Evolutionary conservation across 176 grass and related monocot genomes (phyloP).

Genomic region (Cymbopogon citratus): DNA sequence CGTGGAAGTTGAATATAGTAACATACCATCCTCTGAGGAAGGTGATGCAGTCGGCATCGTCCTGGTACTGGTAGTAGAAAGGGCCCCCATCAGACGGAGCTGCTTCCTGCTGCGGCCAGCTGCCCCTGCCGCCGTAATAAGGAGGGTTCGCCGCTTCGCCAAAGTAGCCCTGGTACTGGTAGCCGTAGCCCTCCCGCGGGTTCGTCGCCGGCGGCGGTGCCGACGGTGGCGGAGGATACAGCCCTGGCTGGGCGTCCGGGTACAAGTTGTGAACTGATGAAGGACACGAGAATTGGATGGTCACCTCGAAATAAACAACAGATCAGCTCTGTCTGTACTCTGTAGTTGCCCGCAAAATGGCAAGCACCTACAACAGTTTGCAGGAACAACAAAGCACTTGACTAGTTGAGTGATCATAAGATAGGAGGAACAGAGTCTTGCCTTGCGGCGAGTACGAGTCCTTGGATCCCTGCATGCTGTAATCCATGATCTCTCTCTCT

Average conservation of each 20-base stretch:
- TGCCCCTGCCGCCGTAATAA: not conserved
- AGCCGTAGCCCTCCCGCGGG: not conserved
- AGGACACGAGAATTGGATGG: not conserved
- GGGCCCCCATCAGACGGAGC: not conserved
- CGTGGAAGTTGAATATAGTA: not conserved
- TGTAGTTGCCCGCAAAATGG: not conserved
- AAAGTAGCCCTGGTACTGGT: constrained; percentile 13
- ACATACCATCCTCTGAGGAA: constrained; percentile 46
- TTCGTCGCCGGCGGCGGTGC: not conserved
- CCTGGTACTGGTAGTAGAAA: constrained; percentile 19
- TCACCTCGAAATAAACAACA: not conserved
- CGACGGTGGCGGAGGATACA: not conserved
- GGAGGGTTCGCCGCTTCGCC: not conserved
- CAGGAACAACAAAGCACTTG: not conserved
- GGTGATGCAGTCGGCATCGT: constrained; percentile 36
- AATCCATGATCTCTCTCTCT: not conserved
- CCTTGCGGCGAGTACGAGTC: constrained; percentile 22
- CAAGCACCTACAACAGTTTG: not conserved
- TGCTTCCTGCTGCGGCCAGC: not conserved
- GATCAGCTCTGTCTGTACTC: not conserved
- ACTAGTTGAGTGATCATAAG: not conserved
- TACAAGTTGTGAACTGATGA: not conserved
- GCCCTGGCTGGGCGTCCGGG: not conserved
- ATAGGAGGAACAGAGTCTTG: constrained; percentile 1
- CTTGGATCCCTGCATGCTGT: constrained; percentile 19